Evolutionary conservation across 257 asterid genomes (phyloP).

Genomic region (Solanum microdontum): DNA sequence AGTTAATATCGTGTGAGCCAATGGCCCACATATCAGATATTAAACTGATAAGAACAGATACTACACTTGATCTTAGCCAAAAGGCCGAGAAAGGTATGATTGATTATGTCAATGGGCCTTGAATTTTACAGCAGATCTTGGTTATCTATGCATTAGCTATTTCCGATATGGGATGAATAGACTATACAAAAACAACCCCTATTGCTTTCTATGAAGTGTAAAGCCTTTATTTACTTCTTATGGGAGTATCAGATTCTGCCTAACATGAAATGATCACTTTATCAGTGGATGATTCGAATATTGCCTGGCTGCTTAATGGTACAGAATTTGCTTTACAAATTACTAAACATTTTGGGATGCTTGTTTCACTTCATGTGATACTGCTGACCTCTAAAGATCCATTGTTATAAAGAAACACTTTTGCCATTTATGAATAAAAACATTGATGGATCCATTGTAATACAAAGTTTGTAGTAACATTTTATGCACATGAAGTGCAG

Average conservation of each 20-base stretch:
- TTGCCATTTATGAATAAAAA: neutral
- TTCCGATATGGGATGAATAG: neutral
- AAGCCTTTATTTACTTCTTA: neutral
- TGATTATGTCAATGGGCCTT: accelerated
- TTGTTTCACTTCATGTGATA: neutral
- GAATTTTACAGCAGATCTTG: neutral
- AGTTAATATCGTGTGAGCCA: neutral
- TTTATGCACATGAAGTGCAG: neutral
- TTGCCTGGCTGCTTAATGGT: neutral
- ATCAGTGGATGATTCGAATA: neutral
- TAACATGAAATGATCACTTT: neutral
- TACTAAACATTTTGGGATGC: neutral
- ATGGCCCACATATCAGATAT: slow-evolving; percentile 12
- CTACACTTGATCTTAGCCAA: slow-evolving; percentile 33
- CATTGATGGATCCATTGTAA: neutral
- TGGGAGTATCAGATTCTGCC: neutral
- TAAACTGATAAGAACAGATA: slow-evolving; percentile 33
- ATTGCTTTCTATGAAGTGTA: neutral
- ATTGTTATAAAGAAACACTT: neutral
- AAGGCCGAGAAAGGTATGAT: slow-evolving; percentile 28
- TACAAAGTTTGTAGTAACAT: neutral
- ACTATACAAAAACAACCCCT: neutral
- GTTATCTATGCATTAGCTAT: neutral
- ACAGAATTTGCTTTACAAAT: neutral
- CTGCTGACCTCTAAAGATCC: neutral